These are phyloP conservation scores for Chlorella sp. DNA, from an alignment of 139 green algal genomes.

Conservation along the genomic window DNA sequence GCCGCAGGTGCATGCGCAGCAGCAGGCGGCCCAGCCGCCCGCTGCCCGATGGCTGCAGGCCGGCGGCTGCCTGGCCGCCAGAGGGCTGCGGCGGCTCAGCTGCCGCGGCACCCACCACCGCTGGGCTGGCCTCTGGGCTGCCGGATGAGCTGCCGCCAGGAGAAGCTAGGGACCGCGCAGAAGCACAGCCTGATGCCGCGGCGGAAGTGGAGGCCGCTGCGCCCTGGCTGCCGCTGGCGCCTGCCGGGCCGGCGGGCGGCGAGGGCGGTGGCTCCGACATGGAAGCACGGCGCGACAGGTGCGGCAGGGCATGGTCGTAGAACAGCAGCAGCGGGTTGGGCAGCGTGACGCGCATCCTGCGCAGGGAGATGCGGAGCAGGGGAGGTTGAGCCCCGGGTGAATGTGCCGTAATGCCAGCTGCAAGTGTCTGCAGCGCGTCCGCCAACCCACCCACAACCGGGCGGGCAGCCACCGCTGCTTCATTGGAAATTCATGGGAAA, in stretches of 20 bases:
- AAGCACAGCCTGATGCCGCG: not conserved
- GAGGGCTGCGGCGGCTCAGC: not conserved
- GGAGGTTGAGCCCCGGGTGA: too few species aligned
- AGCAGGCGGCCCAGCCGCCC: conserved; percentile 3
- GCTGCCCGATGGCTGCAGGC: not conserved
- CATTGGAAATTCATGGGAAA: too few species aligned
- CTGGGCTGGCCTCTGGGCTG: not conserved
- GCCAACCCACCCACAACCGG: too few species aligned
- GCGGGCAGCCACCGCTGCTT: too few species aligned
- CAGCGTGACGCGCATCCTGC: conserved; percentile 44
- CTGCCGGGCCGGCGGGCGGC: not conserved
- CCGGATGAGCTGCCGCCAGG: not conserved
- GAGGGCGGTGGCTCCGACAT: not conserved
- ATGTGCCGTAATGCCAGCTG: too few species aligned
- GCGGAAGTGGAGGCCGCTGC: not conserved
- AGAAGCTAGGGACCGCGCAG: not conserved
- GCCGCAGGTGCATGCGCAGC: conserved; percentile 7
- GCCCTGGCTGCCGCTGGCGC: not conserved
- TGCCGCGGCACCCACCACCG: not conserved
- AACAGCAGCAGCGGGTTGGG: conserved; percentile 30
- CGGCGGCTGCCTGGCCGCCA: not conserved
- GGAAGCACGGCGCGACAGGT: conserved; percentile 1
- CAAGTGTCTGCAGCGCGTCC: too few species aligned
- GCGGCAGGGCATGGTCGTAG: conserved; percentile 29
- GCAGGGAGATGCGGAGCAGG: not conserved